Percentiles rank a stretch among this genome's conserved stretches.
Evolutionary conservation across 495 filamentous ascomycete genomes (phyloP).

Genomic region (Apodospora peruviana): DNA sequence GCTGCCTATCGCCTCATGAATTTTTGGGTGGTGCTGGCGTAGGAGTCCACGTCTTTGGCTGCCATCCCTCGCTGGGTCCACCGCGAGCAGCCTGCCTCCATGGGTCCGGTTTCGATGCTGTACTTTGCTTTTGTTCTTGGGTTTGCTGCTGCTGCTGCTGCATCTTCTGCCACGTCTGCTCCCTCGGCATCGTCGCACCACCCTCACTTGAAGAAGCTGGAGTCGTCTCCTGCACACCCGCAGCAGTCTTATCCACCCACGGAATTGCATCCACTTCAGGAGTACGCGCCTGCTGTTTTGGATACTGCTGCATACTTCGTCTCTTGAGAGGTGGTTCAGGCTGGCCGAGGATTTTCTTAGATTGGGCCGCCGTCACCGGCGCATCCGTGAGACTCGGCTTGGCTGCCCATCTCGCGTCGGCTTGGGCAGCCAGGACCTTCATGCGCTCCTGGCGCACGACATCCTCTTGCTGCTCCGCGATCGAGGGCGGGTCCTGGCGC

Average conservation of each 20-base stretch:
- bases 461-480: conserved; percentile 71
- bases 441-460: conserved; percentile 60
- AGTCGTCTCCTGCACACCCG: too few species aligned
- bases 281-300: neutral
- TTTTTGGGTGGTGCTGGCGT: conserved; percentile 23
- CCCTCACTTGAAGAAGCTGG: too few species aligned
- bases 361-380: neutral
- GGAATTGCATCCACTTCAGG: neutral
- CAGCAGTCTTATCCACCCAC: too few species aligned
- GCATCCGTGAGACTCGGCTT: conserved; percentile 47
- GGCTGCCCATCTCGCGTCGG: conserved; percentile 81
- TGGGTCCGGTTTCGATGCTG: conserved; percentile 42
- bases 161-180: conserved; percentile 24
- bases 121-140: conserved; percentile 14
- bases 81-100: conserved; percentile 52
- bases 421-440: conserved; percentile 67
- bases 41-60: conserved; percentile 69
- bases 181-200: neutral
- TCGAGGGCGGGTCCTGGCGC: conserved; percentile 60
- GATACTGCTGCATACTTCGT: neutral
- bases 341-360: neutral
- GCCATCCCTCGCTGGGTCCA: conserved; percentile 66
- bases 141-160: conserved; percentile 17
- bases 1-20: too few species aligned
- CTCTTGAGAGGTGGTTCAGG: neutral